Base-by-base conservation (phyloP, 2,329 filamentous ascomycete species). In the Diaporthe vexans region DNA sequence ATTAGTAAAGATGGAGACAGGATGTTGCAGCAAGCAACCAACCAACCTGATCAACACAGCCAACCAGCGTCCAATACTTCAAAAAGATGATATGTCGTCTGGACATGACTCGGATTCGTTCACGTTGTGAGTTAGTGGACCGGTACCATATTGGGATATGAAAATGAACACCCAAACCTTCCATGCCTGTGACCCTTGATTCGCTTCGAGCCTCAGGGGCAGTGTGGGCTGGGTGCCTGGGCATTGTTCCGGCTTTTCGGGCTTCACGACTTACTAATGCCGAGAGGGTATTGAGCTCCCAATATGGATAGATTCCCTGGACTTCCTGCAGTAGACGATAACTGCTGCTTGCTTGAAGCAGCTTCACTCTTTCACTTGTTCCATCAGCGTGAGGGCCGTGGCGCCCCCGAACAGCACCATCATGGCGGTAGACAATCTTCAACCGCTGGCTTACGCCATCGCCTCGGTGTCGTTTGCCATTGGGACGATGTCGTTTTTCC, bases 81-180 rank as follows among this genome's bases (percentile, higher is more conserved):
- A 51, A 67, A 65, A 67, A 67, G 46, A 13, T 67, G 46, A 67
- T 52, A 51, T 24, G 46, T 67, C 61, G 61, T 51, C 51, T 67
- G 9, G 17, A 17, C 29, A 67, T 67, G 61, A 52, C 61, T 67
- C 61, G 46, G 24, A 7, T 6, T 19, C n/a, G 21, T 29, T 52
- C 26, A 24, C 3, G 9, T 24, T 67, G 2, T 13, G 26, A 35
- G 17, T 37, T n/a, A 35, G 61, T 67, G 61, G 61, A 67, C 15
- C 61, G 21, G 46, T 15, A 13, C 21, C 21, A 37, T 29, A 51
- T 67, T 51, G 21, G 29, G 21, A 35, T 52, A 51, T 67, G 10
- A 37, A 37, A 52, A 67, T 67, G 43, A 52, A 52, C 29, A 9
- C 29, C 4, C 26, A 33, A 37, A 21, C 11, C 0, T 13, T 29